Evolutionary conservation across 2,329 filamentous ascomycete genomes (phyloP).

Genomic region (Colletotrichum sp.): DNA sequence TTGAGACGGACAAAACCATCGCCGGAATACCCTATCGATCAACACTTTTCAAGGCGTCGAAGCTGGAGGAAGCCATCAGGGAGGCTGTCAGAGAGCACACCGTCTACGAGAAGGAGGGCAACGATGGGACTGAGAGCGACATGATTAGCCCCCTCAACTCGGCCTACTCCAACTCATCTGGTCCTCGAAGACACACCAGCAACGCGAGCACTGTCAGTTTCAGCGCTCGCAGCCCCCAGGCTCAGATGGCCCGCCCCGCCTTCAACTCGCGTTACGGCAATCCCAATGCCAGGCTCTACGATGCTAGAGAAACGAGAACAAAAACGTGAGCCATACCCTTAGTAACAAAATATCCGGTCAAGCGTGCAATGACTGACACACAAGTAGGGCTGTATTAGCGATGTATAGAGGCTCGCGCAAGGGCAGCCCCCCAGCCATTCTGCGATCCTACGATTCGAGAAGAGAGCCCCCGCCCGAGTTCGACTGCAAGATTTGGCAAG

Average conservation of each 20-base stretch:
- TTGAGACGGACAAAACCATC: constrained; percentile 98
- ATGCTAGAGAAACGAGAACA: constrained; percentile 82
- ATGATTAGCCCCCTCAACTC: constrained; percentile 44
- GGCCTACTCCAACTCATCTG: constrained; percentile 43
- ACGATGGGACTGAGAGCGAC: constrained; percentile 64
- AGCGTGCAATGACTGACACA: neutral
- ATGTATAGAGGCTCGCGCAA: constrained; percentile 84
- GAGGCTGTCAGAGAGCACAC: constrained; percentile 89
- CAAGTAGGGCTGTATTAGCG: constrained; percentile 84
- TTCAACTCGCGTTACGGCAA: constrained; percentile 74
- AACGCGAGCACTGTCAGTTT: constrained; percentile 85
- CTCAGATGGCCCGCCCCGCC: constrained; percentile 58
- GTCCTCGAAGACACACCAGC: constrained; percentile 70
- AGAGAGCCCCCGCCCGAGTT: constrained; percentile 90
- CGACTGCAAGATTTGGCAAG: constrained; percentile 96
- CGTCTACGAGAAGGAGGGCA: constrained; percentile 79
- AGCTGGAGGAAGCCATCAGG: constrained; percentile 90
- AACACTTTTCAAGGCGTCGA: constrained; percentile 96
- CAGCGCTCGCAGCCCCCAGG: constrained; percentile 68
- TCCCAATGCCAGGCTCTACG: constrained; percentile 86
- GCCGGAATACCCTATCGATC: constrained; percentile 93
- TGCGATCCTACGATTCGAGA: constrained; percentile 94
- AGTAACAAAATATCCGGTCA: neutral
- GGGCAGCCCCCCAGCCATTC: constrained; percentile 70
- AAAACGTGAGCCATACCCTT: constrained; percentile 74